A percentile compares a stretch with the other conserved stretches of the same genome.
Conservation (phyloP, 2,329 filamentous ascomycete genomes). For the Neofusicoccum sp. region DNA sequence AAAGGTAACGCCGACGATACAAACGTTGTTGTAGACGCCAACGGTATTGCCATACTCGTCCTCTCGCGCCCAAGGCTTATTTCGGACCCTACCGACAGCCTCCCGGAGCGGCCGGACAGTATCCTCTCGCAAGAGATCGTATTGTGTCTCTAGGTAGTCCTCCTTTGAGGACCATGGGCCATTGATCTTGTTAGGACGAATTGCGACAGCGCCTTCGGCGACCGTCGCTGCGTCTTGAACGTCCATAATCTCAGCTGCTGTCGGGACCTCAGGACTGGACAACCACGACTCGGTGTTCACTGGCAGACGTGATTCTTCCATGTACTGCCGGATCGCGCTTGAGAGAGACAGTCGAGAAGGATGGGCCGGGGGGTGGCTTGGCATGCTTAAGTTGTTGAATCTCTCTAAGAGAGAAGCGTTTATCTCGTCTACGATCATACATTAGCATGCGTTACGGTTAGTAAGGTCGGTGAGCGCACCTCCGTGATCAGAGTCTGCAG, state of each 20-base stretch:
- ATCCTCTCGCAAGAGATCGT: slow-evolving; percentile 76
- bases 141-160: slow-evolving; percentile 73
- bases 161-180: slow-evolving; percentile 63
- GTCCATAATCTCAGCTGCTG: slow-evolving; percentile 54
- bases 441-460: too few relatives aligned
- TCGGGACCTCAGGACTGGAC: slow-evolving; percentile 58
- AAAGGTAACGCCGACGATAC: slow-evolving; percentile 53
- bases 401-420: not conserved
- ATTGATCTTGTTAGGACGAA: slow-evolving; percentile 36
- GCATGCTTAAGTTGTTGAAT: not conserved
- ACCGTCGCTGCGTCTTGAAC: not conserved
- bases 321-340: not conserved
- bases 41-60: slow-evolving; percentile 44
- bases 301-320: not conserved
- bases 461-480: too few relatives aligned
- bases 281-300: not conserved
- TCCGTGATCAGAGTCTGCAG: too few relatives aligned
- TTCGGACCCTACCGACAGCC: slow-evolving; percentile 61
- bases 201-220: not conserved
- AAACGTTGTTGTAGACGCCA: slow-evolving; percentile 39
- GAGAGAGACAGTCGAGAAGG: not conserved
- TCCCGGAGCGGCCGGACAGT: slow-evolving; percentile 68
- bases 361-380: not conserved
- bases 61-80: slow-evolving; percentile 60
- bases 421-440: not conserved